Evolutionary conservation across 371 early-diverging fungal species (phyloP).

Genomic region (Mucor plumbeus): DNA sequence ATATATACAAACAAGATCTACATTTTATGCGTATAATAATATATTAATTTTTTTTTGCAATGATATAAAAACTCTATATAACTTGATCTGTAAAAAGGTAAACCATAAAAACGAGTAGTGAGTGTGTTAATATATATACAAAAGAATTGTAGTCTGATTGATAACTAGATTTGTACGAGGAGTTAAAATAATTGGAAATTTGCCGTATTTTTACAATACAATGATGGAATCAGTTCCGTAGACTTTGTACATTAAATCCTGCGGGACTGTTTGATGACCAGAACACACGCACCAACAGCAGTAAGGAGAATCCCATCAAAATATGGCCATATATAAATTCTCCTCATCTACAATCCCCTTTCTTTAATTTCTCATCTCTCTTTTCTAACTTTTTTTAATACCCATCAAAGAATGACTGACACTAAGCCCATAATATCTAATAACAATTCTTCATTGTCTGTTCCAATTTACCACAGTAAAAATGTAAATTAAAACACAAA

Average conservation of each 20-base stretch:
- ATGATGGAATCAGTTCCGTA: conserved; percentile 9
- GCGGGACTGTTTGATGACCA: conserved; percentile 5
- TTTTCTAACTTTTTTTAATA: neutral
- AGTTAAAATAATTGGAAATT: neutral
- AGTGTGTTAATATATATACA: too few relatives aligned
- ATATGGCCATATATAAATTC: conserved; percentile 4
- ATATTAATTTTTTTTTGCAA: too few relatives aligned
- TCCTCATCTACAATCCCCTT: neutral
- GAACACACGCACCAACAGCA: neutral
- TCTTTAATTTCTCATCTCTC: neutral
- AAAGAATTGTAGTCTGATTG: conserved; percentile 10
- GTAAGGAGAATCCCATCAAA: conserved; percentile 1
- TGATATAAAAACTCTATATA: too few relatives aligned
- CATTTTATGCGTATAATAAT: neutral
- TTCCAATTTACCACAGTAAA: conserved; percentile 6
- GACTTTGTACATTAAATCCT: neutral
- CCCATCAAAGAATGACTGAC: neutral
- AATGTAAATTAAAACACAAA: neutral
- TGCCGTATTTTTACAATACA: neutral
- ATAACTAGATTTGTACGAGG: conserved; percentile 5
- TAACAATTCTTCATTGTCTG: neutral
- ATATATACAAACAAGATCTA: conserved; percentile 1
- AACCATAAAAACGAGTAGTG: too few relatives aligned
- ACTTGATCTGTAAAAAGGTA: too few relatives aligned
- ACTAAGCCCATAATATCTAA: neutral